These are phyloP conservation scores for Coniochaeta sp. DNA, from an alignment of 2,329 filamentous ascomycete genomes.

Conservation along the genomic window DNA sequence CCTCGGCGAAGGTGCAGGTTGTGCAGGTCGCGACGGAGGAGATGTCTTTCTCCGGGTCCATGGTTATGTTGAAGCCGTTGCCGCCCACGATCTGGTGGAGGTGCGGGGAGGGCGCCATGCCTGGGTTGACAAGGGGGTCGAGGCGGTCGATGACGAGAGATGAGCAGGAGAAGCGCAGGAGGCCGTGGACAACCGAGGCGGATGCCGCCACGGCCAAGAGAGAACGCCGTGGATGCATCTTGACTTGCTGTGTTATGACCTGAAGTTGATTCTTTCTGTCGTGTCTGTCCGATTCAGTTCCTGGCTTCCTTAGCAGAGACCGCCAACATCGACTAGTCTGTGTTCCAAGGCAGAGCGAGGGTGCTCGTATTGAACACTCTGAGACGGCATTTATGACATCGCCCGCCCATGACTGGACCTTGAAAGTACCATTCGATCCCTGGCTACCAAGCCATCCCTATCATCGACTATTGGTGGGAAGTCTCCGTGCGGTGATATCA, in stretches of 20 bases:
- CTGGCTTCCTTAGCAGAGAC: too few relatives aligned
- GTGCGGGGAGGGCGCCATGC: conserved; percentile 10
- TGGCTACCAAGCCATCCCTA: too few relatives aligned
- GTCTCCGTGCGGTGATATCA: background rate
- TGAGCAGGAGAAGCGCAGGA: conserved; percentile 14
- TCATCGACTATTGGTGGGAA: too few relatives aligned
- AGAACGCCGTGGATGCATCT: conserved; percentile 2
- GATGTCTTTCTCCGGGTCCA: conserved; percentile 22
- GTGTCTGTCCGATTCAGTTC: too few relatives aligned
- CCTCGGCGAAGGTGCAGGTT: conserved; percentile 25
- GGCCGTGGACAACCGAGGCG: background rate
- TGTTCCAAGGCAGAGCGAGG: too few relatives aligned
- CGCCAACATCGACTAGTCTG: too few relatives aligned
- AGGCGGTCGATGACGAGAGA: conserved; percentile 13
- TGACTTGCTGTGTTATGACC: background rate
- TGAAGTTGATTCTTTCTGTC: too few relatives aligned
- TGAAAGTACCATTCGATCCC: too few relatives aligned
- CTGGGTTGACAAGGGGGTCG: conserved; percentile 13
- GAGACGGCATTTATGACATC: too few relatives aligned
- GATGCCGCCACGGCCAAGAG: background rate
- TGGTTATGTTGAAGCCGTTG: conserved; percentile 32
- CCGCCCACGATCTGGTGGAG: conserved; percentile 18
- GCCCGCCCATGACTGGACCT: too few relatives aligned
- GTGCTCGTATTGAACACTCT: too few relatives aligned
- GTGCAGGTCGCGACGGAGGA: conserved; percentile 21